phyloP scores from a whole-genome alignment of 257 asterid genomes.

The Gentiana dahurica region DNA sequence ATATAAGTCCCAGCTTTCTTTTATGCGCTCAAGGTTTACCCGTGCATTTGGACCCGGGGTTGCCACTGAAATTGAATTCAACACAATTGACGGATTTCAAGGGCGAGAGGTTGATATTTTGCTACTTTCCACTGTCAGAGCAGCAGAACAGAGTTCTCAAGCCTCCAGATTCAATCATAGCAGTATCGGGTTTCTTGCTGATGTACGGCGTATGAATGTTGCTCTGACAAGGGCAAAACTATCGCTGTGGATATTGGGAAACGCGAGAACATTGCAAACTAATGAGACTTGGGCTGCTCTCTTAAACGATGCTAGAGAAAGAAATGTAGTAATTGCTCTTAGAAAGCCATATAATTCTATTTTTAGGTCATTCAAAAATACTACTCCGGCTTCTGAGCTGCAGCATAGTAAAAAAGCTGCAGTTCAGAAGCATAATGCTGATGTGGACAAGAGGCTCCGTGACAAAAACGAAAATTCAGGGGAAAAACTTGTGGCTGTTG shows the following conservation, averaged over 20 bases:
- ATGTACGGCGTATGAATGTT: slow-evolving; percentile 97
- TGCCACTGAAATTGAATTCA: slow-evolving; percentile 78
- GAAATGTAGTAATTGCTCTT: slow-evolving; percentile 53
- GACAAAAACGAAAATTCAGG: slow-evolving; percentile 26
- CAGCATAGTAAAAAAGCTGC: slow-evolving; percentile 28
- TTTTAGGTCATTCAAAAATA: slow-evolving; percentile 19
- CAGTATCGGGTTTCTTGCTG: slow-evolving; percentile 90
- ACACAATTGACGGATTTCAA: slow-evolving; percentile 97
- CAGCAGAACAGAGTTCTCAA: slow-evolving; percentile 48
- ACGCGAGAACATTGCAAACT: slow-evolving; percentile 60
- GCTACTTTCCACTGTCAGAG: slow-evolving; percentile 90
- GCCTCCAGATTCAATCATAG: slow-evolving; percentile 26
- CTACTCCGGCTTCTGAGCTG: slow-evolving; percentile 20
- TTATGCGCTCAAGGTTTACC: slow-evolving; percentile 69
- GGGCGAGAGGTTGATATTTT: slow-evolving; percentile 95
- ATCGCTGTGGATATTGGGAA: slow-evolving; percentile 87
- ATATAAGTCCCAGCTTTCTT: slow-evolving; percentile 71
- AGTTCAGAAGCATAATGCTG: slow-evolving; percentile 9
- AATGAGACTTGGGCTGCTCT: slow-evolving; percentile 87
- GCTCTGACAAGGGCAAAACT: slow-evolving; percentile 91
- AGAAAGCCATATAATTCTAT: slow-evolving; percentile 63
- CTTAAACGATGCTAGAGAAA: slow-evolving; percentile 56
- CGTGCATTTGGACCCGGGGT: slow-evolving; percentile 79
- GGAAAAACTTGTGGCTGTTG: slow-evolving; percentile 15
- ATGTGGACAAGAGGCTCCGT: slow-evolving; percentile 14